These are phyloP conservation scores for Knufia fluminis DNA, from an alignment of 2,329 filamentous ascomycete species.

Conservation along the genomic window DNA sequence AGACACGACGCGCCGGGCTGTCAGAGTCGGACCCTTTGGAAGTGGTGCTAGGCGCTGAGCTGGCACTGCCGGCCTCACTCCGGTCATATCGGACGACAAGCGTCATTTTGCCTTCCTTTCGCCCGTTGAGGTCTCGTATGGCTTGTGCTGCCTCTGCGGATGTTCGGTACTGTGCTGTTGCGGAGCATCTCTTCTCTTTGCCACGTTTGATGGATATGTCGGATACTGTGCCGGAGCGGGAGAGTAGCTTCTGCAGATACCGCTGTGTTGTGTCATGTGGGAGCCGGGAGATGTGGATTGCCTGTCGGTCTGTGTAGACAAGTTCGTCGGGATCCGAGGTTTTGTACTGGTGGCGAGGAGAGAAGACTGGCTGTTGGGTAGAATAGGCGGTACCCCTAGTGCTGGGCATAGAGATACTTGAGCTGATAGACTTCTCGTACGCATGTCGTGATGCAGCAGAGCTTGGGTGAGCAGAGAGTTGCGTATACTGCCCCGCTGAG, in stretches of 20 bases:
- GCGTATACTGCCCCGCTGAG: not conserved
- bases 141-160: conserved; percentile 14
- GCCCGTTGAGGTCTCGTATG: conserved; percentile 14
- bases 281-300: conserved; percentile 16
- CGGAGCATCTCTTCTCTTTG: conserved; percentile 18
- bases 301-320: conserved; percentile 14
- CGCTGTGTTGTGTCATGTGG: conserved; percentile 14
- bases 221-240: conserved; percentile 12
- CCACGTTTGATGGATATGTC: conserved; percentile 18
- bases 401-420: not conserved
- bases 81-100: conserved; percentile 3
- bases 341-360: not conserved
- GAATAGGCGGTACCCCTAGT: not conserved
- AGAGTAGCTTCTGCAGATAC: conserved; percentile 15
- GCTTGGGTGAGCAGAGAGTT: not conserved
- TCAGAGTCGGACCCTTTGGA: conserved; percentile 1
- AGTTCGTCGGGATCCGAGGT: not conserved
- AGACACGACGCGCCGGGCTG: conserved; percentile 6
- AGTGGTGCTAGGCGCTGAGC: conserved; percentile 3
- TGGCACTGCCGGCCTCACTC: conserved; percentile 3
- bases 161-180: conserved; percentile 14
- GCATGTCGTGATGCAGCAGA: not conserved
- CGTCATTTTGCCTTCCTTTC: not conserved
- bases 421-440: not conserved
- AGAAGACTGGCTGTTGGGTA: conserved; percentile 7